Evolutionary conservation across 345 rosid genomes (phyloP).

Genomic region (Erodium maritimum): DNA sequence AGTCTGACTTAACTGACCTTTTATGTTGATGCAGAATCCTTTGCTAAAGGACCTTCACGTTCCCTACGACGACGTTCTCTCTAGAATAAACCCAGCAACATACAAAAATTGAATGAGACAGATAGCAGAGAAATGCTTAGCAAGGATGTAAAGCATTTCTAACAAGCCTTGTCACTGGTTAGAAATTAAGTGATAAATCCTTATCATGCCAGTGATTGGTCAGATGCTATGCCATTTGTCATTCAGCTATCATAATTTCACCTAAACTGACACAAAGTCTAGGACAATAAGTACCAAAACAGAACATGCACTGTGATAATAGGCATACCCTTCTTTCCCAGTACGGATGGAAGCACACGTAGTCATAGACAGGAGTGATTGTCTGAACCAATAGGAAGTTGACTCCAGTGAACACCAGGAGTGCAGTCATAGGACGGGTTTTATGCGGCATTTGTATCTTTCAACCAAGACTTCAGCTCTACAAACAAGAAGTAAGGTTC

Average conservation of each 20-base stretch:
- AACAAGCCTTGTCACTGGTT: neutral
- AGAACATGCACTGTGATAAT: neutral
- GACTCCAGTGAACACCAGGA: constrained; percentile 44
- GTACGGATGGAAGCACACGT: constrained; percentile 57
- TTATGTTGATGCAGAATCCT: constrained; percentile 10
- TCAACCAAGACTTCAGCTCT: neutral
- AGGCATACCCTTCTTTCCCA: constrained; percentile 64
- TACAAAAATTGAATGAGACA: neutral
- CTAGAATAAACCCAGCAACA: constrained; percentile 10
- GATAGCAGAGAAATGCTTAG: neutral
- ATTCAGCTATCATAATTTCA: neutral
- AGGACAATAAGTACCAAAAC: neutral
- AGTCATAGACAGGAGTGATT: constrained; percentile 54
- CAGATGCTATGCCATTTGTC: neutral
- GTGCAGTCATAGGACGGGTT: constrained; percentile 46
- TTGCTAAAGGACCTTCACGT: constrained; percentile 21
- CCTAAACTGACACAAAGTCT: neutral
- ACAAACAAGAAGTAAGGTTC: neutral
- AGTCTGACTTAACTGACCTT: neutral
- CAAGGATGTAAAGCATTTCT: neutral
- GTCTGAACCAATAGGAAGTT: constrained; percentile 40
- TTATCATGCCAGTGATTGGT: neutral
- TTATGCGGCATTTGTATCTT: constrained; percentile 38
- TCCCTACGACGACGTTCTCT: constrained; percentile 25
- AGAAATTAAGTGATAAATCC: neutral